Evolutionary conservation across 1,284 basidiomycete genomes (phyloP).

Genomic region (Cryptococcus depauperatus): DNA sequence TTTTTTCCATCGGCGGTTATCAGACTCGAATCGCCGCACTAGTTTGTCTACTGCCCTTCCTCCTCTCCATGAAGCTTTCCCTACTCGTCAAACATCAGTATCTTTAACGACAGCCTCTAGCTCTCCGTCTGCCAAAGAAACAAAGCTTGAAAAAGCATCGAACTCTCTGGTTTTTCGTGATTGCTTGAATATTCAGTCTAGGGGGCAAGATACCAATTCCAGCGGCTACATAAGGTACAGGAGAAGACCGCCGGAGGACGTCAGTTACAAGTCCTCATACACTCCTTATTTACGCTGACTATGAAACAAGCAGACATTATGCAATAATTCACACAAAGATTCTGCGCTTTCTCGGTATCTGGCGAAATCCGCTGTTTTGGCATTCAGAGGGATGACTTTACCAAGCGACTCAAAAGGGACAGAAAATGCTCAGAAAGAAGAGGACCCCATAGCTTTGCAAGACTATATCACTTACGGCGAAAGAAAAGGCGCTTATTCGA

Average conservation of each 20-base stretch:
- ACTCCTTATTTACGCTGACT: not conserved
- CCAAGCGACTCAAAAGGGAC: too few species aligned
- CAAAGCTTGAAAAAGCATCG: not conserved
- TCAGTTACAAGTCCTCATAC: not conserved
- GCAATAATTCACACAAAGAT: not conserved
- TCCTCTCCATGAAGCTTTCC: too few species aligned
- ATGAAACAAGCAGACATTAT: not conserved
- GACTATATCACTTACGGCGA: too few species aligned
- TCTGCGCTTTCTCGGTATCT: conserved; percentile 10
- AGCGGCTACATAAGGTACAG: too few species aligned
- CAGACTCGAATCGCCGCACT: conserved; percentile 8
- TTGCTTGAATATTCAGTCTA: not conserved
- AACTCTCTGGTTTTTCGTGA: not conserved
- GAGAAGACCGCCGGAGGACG: too few species aligned
- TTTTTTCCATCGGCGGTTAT: conserved; percentile 8
- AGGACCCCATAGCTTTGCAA: too few species aligned
- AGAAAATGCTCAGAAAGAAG: too few species aligned
- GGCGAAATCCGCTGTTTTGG: conserved; percentile 4
- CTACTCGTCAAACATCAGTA: not conserved
- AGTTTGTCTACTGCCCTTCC: too few species aligned
- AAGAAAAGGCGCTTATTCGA: too few species aligned
- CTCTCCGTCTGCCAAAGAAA: not conserved
- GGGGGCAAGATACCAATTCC: not conserved
- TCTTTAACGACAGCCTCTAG: not conserved
- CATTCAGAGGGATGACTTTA: not conserved